Conservation (phyloP, 2,329 filamentous ascomycete species). For the Colletotrichum australisinense region DNA sequence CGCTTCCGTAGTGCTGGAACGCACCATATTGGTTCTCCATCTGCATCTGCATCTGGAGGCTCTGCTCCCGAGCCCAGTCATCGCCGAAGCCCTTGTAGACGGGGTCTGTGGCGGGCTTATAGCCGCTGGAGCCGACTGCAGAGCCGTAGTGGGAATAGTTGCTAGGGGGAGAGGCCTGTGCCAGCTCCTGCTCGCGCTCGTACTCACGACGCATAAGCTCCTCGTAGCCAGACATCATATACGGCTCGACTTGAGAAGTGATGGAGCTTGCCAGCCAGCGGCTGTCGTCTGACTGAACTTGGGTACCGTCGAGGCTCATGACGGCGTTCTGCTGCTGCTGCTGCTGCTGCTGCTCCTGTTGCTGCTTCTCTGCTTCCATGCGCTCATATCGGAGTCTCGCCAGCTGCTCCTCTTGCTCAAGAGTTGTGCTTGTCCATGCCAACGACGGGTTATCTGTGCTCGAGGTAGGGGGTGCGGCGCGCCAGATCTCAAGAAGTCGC, state of each 20-base stretch:
- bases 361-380: slow-evolving; percentile 46
- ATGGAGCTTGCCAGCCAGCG: slow-evolving; percentile 57
- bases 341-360: slow-evolving; percentile 56
- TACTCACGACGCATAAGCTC: slow-evolving; percentile 73
- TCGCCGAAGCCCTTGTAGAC: slow-evolving; percentile 66
- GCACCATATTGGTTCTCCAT: slow-evolving; percentile 79
- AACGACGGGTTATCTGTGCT: slow-evolving; percentile 64
- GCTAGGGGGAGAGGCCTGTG: slow-evolving; percentile 50
- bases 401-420: slow-evolving; percentile 69
- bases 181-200: slow-evolving; percentile 48
- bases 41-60: slow-evolving; percentile 61
- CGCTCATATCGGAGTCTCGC: slow-evolving; percentile 71
- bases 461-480: slow-evolving; percentile 77
- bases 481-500: slow-evolving; percentile 86
- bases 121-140: slow-evolving; percentile 45
- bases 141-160: slow-evolving; percentile 58
- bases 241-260: slow-evolving; percentile 75
- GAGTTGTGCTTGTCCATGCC: slow-evolving; percentile 63
- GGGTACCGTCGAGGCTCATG: slow-evolving; percentile 66
- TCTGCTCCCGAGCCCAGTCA: slow-evolving; percentile 47
- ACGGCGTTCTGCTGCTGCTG: slow-evolving; percentile 52
- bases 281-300: slow-evolving; percentile 63
- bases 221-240: slow-evolving; percentile 87
- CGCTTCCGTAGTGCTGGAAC: slow-evolving; percentile 59
- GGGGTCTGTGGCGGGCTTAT: slow-evolving; percentile 68